A percentile compares a stretch with the other conserved stretches of the same genome.
phyloP scores from a whole-genome alignment of 371 early-diverging fungal genomes.

The Mucor circinelloides region DNA sequence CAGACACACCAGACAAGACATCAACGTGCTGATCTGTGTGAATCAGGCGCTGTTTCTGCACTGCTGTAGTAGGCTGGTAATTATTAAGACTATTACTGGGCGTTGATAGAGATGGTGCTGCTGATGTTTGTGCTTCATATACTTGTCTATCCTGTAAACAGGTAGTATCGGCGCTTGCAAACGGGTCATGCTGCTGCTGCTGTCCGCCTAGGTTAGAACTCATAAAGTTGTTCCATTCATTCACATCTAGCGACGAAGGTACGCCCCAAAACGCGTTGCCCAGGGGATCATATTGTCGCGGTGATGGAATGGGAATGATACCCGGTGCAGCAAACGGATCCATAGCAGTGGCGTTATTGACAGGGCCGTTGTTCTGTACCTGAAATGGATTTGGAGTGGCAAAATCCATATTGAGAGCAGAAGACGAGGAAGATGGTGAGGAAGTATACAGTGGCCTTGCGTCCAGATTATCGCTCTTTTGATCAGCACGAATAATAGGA shows the following conservation, averaged over 20 bases:
- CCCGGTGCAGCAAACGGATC: slow-evolving; percentile 38
- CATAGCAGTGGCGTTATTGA: not conserved
- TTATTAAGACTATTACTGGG: not conserved
- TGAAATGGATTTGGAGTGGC: not conserved
- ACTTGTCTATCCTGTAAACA: slow-evolving; percentile 9
- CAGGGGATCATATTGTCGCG: slow-evolving; percentile 19
- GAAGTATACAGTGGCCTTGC: not conserved
- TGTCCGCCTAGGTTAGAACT: not conserved
- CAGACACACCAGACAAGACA: slow-evolving; percentile 33
- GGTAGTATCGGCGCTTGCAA: not conserved
- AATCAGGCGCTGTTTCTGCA: slow-evolving; percentile 27
- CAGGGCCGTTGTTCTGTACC: not conserved
- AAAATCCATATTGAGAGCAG: slow-evolving; percentile 4
- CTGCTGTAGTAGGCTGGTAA: not conserved
- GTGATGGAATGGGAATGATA: slow-evolving; percentile 27
- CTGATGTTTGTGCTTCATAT: slow-evolving; percentile 29
- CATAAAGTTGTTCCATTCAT: slow-evolving; percentile 33
- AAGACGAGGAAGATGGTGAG: not conserved
- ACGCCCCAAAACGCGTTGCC: slow-evolving; percentile 27
- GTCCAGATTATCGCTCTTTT: not conserved
- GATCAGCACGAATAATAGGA: slow-evolving; percentile 1
- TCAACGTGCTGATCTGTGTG: slow-evolving; percentile 42
- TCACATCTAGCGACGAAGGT: slow-evolving; percentile 23
- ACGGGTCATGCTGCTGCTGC: slow-evolving; percentile 2
- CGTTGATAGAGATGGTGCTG: slow-evolving; percentile 13